phyloP scores from a whole-genome alignment of 148 eudicot genomes.

The Camellia lanceoleosa region DNA sequence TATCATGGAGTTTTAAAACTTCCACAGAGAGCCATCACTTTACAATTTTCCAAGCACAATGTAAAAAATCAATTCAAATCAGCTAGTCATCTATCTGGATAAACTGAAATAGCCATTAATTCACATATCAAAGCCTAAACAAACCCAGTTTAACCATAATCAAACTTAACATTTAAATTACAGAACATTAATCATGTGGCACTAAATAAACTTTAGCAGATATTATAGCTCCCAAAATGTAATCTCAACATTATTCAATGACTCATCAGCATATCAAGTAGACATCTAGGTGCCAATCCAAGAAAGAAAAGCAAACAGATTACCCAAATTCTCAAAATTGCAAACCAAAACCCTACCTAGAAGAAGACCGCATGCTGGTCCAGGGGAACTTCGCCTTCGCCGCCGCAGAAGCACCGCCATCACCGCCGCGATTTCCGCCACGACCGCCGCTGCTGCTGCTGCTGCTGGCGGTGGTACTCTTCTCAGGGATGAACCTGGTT shows the following conservation, averaged over 20 bases:
- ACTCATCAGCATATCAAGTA: not conserved
- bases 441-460: constrained; percentile 13
- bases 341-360: constrained; percentile 40
- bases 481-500: constrained; percentile 19
- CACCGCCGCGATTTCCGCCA: constrained; percentile 9
- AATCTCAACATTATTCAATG: not conserved
- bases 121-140: not conserved
- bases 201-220: too few species aligned
- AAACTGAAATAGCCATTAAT: not conserved
- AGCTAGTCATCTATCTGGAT: not conserved
- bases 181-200: too few species aligned
- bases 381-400: constrained; percentile 54
- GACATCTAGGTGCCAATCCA: constrained; percentile 8
- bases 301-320: not conserved
- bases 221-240: not conserved
- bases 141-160: not conserved
- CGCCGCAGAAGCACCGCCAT: constrained; percentile 24
- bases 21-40: not conserved
- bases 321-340: not conserved
- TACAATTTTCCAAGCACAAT: not conserved
- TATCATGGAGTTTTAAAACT: not conserved
- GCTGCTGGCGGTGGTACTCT: constrained; percentile 13
- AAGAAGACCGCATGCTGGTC: constrained; percentile 60
- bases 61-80: too few species aligned
- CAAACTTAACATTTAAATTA: too few species aligned